phyloP scores from a whole-genome alignment of 805 yeast species.

The Saturnispora besseyi region DNA sequence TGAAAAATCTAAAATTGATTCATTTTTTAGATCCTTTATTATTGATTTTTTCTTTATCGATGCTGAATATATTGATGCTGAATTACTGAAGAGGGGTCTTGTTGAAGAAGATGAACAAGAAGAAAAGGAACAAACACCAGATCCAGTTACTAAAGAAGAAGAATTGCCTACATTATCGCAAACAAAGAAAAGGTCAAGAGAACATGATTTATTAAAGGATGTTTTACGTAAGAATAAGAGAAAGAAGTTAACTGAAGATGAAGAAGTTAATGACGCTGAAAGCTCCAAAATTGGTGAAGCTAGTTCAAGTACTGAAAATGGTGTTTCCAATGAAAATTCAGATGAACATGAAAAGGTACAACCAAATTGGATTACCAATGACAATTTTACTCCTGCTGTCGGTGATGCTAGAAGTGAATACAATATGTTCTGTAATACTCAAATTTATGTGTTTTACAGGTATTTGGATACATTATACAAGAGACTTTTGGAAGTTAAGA shows the following conservation, averaged over 20 bases:
- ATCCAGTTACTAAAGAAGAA: background rate
- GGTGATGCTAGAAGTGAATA: conserved; percentile 42
- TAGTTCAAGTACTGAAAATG: conserved; percentile 16
- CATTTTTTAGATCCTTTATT: conserved; percentile 61
- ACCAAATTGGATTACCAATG: conserved; percentile 29
- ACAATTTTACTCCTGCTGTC: conserved; percentile 12
- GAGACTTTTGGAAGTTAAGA: conserved; percentile 71
- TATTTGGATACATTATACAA: conserved; percentile 73
- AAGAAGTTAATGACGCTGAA: conserved; percentile 13
- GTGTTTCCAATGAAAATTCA: background rate
- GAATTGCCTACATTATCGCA: conserved; percentile 21
- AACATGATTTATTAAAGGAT: conserved; percentile 53
- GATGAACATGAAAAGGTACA: conserved; percentile 23
- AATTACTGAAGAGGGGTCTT: conserved; percentile 28
- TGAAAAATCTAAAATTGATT: conserved; percentile 70
- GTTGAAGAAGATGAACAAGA: conserved; percentile 19
- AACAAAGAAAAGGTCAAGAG: conserved; percentile 38
- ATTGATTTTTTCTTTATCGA: conserved; percentile 63
- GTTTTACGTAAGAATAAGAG: conserved; percentile 40
- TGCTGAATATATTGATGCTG: conserved; percentile 37
- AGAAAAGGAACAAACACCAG: conserved; percentile 11
- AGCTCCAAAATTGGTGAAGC: conserved; percentile 14
- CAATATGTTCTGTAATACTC: conserved; percentile 82
- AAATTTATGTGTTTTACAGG: conserved; percentile 84
- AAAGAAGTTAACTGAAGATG: conserved; percentile 18